These are phyloP conservation scores for Yamadazyma sp. DNA, from an alignment of 805 yeast species.

Conservation along the genomic window DNA sequence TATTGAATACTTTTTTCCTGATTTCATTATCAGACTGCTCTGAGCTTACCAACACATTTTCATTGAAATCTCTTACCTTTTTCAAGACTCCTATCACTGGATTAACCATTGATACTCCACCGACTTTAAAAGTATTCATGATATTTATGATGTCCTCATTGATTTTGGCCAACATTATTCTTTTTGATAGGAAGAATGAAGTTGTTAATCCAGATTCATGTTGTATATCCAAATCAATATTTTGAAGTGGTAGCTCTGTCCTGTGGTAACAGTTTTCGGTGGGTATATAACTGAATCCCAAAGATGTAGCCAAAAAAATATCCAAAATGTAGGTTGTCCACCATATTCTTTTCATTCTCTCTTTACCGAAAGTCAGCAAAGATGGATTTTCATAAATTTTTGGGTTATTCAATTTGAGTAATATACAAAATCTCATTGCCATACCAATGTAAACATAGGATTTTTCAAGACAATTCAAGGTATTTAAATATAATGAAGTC, in stretches of 20 bases:
- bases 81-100: background rate
- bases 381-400: background rate
- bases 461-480: background rate
- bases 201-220: background rate
- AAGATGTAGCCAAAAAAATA: background rate
- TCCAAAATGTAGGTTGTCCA: background rate
- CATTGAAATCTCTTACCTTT: background rate
- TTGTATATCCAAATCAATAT: conserved; percentile 1
- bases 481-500: conserved; percentile 1
- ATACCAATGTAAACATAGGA: conserved; percentile 1
- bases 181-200: background rate
- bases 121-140: background rate
- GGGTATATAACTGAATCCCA: background rate
- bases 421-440: background rate
- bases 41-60: background rate
- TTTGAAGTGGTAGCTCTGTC: background rate
- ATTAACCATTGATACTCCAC: no score
- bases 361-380: background rate
- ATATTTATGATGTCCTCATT: background rate
- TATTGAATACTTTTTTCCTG: background rate
- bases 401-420: background rate
- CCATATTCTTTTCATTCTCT: conserved; percentile 1
- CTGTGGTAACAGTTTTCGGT: no score
- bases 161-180: conserved; percentile 1
- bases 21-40: background rate